Conservation (phyloP, 306 rosid species). For the Vigna unguiculata region DNA sequence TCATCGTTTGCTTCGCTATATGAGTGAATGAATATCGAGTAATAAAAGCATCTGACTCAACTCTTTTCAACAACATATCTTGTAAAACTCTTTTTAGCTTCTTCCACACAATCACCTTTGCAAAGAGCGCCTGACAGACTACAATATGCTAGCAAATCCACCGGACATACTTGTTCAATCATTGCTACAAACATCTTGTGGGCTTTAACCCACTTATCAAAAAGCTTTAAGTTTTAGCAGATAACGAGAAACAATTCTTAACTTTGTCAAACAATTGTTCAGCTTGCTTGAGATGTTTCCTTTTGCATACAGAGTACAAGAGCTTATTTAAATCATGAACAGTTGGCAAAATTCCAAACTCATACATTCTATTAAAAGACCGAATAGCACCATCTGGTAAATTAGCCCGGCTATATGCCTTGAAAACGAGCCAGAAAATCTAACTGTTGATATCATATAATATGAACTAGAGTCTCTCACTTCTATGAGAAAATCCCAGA, state of each 20-base stretch:
- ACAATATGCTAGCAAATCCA: slow-evolving; percentile 78
- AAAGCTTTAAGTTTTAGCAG: slow-evolving; percentile 70
- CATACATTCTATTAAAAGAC: slow-evolving; percentile 77
- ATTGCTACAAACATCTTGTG: slow-evolving; percentile 76
- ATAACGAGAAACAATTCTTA: slow-evolving; percentile 57
- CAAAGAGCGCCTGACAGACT: slow-evolving; percentile 70
- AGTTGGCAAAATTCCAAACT: slow-evolving; percentile 70
- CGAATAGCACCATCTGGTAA: slow-evolving; percentile 81
- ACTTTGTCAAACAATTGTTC: slow-evolving; percentile 69
- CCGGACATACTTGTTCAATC: slow-evolving; percentile 61
- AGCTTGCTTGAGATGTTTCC: slow-evolving; percentile 74
- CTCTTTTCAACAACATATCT: slow-evolving; percentile 60
- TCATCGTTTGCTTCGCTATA: slow-evolving; percentile 65
- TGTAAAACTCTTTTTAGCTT: slow-evolving; percentile 64
- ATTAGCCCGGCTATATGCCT: slow-evolving; percentile 71
- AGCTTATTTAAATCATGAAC: slow-evolving; percentile 76
- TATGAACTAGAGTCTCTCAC: slow-evolving; percentile 60
- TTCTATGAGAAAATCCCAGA: slow-evolving; percentile 89
- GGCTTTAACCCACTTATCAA: slow-evolving; percentile 75
- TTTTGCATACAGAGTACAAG: slow-evolving; percentile 66
- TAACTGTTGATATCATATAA: slow-evolving; percentile 57
- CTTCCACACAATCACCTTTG: slow-evolving; percentile 68
- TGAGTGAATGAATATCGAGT: slow-evolving; percentile 74
- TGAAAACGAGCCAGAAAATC: slow-evolving; percentile 78
- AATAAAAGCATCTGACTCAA: slow-evolving; percentile 71